A percentile compares a stretch with the other conserved stretches of the same genome.
Conservation (phyloP, 768 basidiomycete genomes). For the Tricholoma matsutake region DNA sequence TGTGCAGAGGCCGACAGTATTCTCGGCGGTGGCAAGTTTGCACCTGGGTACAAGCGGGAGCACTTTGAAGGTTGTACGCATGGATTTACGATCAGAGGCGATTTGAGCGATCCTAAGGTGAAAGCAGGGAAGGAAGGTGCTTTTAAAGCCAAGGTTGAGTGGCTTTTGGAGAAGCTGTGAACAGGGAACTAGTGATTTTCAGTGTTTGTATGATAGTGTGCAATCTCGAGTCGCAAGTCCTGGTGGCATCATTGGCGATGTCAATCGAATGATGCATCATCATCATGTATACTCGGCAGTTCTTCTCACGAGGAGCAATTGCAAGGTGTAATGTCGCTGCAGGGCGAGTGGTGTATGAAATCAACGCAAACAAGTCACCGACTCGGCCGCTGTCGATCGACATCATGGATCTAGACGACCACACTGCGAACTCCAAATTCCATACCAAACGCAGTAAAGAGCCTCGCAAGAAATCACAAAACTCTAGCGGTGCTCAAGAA, state of each 20-base stretch:
- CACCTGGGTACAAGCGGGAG: constrained; percentile 46
- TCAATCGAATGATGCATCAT: too few species aligned
- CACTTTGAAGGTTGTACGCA: constrained; percentile 33
- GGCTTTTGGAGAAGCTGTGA: constrained; percentile 24
- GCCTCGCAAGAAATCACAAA: constrained; percentile 4
- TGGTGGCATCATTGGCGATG: too few species aligned
- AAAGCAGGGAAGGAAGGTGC: constrained; percentile 55
- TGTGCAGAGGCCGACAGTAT: constrained; percentile 47
- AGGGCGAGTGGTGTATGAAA: not conserved
- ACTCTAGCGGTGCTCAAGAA: constrained; percentile 2
- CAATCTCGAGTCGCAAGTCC: too few species aligned
- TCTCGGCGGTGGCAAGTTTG: constrained; percentile 43
- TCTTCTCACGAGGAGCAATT: too few species aligned
- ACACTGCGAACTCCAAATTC: not conserved
- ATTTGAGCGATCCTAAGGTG: constrained; percentile 36
- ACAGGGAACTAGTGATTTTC: too few species aligned
- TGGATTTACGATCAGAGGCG: constrained; percentile 45
- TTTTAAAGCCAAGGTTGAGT: constrained; percentile 47
- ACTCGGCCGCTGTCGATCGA: not conserved
- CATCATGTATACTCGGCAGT: too few species aligned
- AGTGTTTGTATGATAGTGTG: too few species aligned
- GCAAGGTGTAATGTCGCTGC: too few species aligned
- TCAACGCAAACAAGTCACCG: not conserved
- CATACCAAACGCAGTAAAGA: not conserved
- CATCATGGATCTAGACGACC: not conserved